Base-by-base conservation (phyloP, 768 basidiomycete genomes). In the Suillus brevipes region DNA sequence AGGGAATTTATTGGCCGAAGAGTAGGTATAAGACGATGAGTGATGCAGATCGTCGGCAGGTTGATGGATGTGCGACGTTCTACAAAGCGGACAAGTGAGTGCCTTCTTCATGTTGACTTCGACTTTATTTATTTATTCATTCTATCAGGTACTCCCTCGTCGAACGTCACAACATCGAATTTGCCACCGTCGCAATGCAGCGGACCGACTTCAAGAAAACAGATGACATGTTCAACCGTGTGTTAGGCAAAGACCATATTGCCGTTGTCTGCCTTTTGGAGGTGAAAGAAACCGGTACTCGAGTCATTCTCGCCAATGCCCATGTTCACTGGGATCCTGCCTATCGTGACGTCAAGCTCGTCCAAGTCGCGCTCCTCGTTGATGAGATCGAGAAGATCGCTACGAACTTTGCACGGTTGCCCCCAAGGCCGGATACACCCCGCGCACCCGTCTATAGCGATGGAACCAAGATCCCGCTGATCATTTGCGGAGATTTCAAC, bases 151-250 rank as follows among this genome's bases (percentile, higher is more conserved):
- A 94, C 78, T 86, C 90, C 67, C 87, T 99, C 28, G 90, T 99
- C 49, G 96, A 99, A 81, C 92, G 92, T 70, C 90, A 95, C 61
- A 86, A 95, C 47, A 84, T 99, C 73, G 97, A 99, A 76, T 99
- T 96, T 80, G 92, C 90, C 74, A 85, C 91, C 42, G 84, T 95
- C 67, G 97, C 96, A 23, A 91, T 98, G 86, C 92, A 94, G 71
- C 88, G 95, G 34, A 87, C 90, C 59, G 95, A 96, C 75, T 94
- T 95, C 81, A 94, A 95, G 83, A 95, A 95, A 80, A 97, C 95
- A 20, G 95, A 99, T 72, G 97, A 98, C 81, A 96, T 99, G 95
- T 99, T 98, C 85, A 98, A 98, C 74, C 94, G 97, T 38, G 95
- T 99, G 62, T 85, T 98, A 70, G 91, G 91, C 67, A 93, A 94